Base-by-base conservation (phyloP, 2,329 filamentous ascomycete species). In the Botrytis byssoidea region DNA sequence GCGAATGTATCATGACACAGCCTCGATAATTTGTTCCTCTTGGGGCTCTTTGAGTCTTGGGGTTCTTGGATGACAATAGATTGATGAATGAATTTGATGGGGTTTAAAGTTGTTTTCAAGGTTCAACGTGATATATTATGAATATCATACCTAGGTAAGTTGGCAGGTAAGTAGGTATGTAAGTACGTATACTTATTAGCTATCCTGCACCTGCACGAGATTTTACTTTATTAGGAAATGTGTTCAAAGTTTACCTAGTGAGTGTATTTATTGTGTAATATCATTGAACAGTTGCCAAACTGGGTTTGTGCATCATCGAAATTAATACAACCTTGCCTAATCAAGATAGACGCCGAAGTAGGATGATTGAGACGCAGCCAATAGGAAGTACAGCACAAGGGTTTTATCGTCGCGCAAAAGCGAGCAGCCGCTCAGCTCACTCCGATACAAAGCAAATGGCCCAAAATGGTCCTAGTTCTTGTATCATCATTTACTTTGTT, bases 331-430 rank as follows among this genome's bases (percentile, higher is more conserved):
- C 77, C 76, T 78, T 79, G 71, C 79, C 79, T 75, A 77, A 80
- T 80, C 77, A 74, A 80, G 79, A 79, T 80, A 79, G 77, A 77
- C 78, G 79, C 79, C 79, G 79, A 79, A 42, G 75, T 69, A 76
- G 75, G 75, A 73, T 70, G 73, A 76, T 71, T 64, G 72, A 75
- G 76, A 64, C 75, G 75, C 75, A 71, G 63, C 79, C 78, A 80
- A 79, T 80, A 61, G 76, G 65, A 74, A 46, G 68, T 16, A 22
- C 71, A 74, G 61, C 73, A 72, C 79, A 78, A 75, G 79, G 79
- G 74, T 77, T 22, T 25, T 46, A 40, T 42, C 66, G 55, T 72
- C 76, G 76, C 77, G 77, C 73, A 65, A 67, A 78, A 75, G 77
- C 74, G 76, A 77, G 75, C 74, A 76, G 76, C 74, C 78, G 77